phyloP scores from a whole-genome alignment of 352 stramenopile genomes.

The Pythium phragmiticola region DNA sequence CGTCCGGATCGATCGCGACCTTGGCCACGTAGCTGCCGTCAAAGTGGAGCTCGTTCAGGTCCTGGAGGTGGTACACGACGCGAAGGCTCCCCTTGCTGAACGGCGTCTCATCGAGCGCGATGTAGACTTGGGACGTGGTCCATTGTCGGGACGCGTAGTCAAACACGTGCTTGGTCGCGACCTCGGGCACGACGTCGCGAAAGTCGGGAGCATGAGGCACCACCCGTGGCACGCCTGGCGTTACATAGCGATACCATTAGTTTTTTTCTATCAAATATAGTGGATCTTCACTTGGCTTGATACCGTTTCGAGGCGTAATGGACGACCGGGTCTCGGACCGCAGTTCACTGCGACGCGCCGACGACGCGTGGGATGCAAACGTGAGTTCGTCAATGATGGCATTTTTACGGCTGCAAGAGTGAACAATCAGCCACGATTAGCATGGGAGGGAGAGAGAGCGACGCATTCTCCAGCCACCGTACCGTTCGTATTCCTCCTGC shows the following conservation, averaged over 20 bases:
- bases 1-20: slow-evolving; percentile 82
- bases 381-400: slow-evolving; percentile 78
- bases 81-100: slow-evolving; percentile 82
- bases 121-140: slow-evolving; percentile 64
- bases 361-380: slow-evolving; percentile 36
- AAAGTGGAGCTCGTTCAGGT: slow-evolving; percentile 39
- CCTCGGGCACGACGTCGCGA: slow-evolving; percentile 45
- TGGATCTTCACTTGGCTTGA: slow-evolving; percentile 10
- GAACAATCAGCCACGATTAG: not conserved
- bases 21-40: slow-evolving; percentile 80
- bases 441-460: too few relatives aligned
- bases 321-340: slow-evolving; percentile 24
- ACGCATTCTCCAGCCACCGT: not conserved
- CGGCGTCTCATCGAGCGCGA: slow-evolving; percentile 76
- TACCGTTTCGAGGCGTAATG: slow-evolving; percentile 26
- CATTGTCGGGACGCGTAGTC: slow-evolving; percentile 74
- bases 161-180: slow-evolving; percentile 79
- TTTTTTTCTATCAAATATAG: too few relatives aligned
- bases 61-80: slow-evolving; percentile 80
- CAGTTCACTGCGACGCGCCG: slow-evolving; percentile 19
- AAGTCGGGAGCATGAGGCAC: slow-evolving; percentile 79
- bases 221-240: slow-evolving; percentile 60
- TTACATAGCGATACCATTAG: too few relatives aligned
- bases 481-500: slow-evolving; percentile 77
- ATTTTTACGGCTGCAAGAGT: slow-evolving; percentile 51